Conservation (phyloP, 306 rosid species). For the Dicorynia guianensis region DNA sequence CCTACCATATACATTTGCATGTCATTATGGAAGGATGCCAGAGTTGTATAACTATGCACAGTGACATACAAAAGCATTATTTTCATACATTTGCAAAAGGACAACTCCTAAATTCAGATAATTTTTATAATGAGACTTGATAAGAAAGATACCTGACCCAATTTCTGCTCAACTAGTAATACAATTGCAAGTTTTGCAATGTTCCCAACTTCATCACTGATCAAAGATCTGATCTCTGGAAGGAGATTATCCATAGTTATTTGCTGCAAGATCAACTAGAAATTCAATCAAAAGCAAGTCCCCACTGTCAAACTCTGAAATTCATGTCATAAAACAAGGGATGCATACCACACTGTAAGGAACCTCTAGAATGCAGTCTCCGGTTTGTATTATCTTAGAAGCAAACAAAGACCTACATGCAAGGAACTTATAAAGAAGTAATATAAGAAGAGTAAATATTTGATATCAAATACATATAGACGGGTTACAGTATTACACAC, state of each 20-base stretch:
- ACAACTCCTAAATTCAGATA: constrained; percentile 32
- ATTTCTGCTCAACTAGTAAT: constrained; percentile 66
- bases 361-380: constrained; percentile 75
- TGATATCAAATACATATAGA: neutral
- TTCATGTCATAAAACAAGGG: neutral
- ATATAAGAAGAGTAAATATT: neutral
- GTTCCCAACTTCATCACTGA: constrained; percentile 56
- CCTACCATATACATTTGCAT: too few relatives aligned
- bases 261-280: constrained; percentile 64
- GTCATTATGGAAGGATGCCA: neutral
- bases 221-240: constrained; percentile 50
- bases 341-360: constrained; percentile 68
- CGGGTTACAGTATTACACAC: neutral
- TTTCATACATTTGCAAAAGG: neutral
- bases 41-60: constrained; percentile 6
- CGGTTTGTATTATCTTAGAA: constrained; percentile 58
- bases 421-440: constrained; percentile 6
- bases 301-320: neutral
- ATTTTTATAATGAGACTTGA: neutral
- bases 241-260: constrained; percentile 64
- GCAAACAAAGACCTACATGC: constrained; percentile 67
- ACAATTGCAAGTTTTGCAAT: constrained; percentile 67
- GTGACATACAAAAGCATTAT: neutral
- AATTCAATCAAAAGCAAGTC: constrained; percentile 14
- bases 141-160: constrained; percentile 52